Percentiles rank a stretch among this genome's conserved stretches.
phyloP scores from a whole-genome alignment of 108 stramenopile species.

The Cyclotella sp. region DNA sequence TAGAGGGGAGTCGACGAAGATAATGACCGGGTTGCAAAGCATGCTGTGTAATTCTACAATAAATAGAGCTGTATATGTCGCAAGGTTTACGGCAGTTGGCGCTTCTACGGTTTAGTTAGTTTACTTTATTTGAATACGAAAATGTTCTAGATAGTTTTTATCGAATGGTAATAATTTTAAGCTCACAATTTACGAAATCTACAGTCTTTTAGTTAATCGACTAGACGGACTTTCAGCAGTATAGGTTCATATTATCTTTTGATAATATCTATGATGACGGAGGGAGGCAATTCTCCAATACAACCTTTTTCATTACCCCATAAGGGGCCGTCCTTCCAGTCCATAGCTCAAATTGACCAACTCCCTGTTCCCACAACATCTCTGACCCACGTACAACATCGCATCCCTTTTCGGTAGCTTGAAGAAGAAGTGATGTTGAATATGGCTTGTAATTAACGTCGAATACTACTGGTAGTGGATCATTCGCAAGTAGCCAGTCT shows the following conservation, averaged over 20 bases:
- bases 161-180: too few species aligned
- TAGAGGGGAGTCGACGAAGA: neutral
- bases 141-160: too few species aligned
- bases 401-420: conserved; percentile 84
- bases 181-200: too few species aligned
- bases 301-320: conserved; percentile 87
- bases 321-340: conserved; percentile 88
- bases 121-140: too few species aligned
- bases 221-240: too few species aligned
- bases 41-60: neutral
- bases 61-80: too few species aligned
- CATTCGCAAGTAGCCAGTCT: conserved; percentile 63
- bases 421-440: conserved; percentile 83
- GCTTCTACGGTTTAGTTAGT: too few species aligned
- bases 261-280: neutral
- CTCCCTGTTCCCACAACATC: conserved; percentile 98
- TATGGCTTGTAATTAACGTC: conserved; percentile 99
- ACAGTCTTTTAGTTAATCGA: too few species aligned
- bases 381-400: conserved; percentile 93
- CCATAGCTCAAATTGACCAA: conserved; percentile 97
- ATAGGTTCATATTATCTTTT: too few species aligned
- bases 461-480: conserved; percentile 67
- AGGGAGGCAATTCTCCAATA: conserved; percentile 86
- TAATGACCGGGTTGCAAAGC: conserved; percentile 9
- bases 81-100: too few species aligned